These are phyloP conservation scores for Wickerhamomyces subpelliculosus DNA, from an alignment of 805 yeast genomes.

Conservation along the genomic window DNA sequence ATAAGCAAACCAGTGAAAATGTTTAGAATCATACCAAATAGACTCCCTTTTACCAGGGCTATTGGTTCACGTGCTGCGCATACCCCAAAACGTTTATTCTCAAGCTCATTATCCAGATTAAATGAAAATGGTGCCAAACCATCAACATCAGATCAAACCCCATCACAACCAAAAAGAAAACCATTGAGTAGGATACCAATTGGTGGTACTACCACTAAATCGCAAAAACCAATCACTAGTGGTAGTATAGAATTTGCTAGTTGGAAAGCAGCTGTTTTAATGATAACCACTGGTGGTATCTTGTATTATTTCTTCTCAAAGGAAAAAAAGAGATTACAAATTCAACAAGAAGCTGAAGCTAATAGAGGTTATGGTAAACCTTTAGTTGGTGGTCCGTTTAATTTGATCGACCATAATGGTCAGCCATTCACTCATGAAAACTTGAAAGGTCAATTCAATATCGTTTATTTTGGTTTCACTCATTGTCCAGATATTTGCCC, in stretches of 20 bases:
- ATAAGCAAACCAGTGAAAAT: no score
- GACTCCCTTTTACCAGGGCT: no score
- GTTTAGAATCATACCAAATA: no score
- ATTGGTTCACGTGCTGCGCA: no score
- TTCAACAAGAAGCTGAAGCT: constrained; percentile 74
- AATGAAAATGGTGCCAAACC: constrained; percentile 7
- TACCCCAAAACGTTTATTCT: neutral
- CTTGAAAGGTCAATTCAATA: constrained; percentile 69
- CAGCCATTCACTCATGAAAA: constrained; percentile 70
- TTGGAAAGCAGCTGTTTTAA: constrained; percentile 74
- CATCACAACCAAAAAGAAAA: constrained; percentile 29
- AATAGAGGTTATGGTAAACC: constrained; percentile 91
- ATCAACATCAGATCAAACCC: constrained; percentile 11
- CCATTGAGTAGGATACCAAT: constrained; percentile 79
- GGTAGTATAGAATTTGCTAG: constrained; percentile 64
- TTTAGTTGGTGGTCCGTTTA: constrained; percentile 85
- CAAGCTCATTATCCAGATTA: constrained; percentile 10
- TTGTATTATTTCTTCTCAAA: constrained; percentile 62
- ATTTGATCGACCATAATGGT: constrained; percentile 64
- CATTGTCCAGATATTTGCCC: constrained; percentile 99
- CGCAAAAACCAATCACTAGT: constrained; percentile 27
- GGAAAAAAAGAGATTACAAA: constrained; percentile 70
- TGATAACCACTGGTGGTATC: constrained; percentile 64
- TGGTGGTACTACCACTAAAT: constrained; percentile 43
- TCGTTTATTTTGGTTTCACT: constrained; percentile 93